Evolutionary conservation across 495 filamentous ascomycete species (phyloP), one percentile per base, ranked within the genome.

Genomic region (Sabuloglossum arenarium): DNA sequence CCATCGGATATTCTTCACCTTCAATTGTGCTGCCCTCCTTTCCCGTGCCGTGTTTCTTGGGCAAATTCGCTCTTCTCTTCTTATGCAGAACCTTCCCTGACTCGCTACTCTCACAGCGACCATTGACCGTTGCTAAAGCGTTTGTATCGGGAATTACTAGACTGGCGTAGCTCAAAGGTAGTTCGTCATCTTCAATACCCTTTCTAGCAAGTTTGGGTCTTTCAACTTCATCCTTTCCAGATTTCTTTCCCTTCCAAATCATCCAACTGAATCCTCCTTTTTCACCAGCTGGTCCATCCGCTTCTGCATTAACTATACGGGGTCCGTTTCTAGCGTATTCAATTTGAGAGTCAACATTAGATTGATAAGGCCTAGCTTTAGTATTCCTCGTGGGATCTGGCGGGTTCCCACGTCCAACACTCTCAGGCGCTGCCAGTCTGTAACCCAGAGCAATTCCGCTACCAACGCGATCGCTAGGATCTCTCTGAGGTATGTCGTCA

Each of bases 1-100:
- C 82, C 9, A 73, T 58, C 0, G 84, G 82, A 65, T 94, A 94
- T 39, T 84, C 75, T 14, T 73, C 69, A 31, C 67, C 61, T 37
- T 68, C 66, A n/a, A 67, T 58, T 10, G 59, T 56, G 24, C 11
- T 31, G 45, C 9, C 28, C 34, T 56, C 39, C 24, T 50, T 21
- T 11, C 42, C 21, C 23, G 12, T 14, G 54, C 28, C 29, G 29
- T 27, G 50, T 21, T 39, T 12, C 25, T 25, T 34, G 27, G n/a
- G 73, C 62, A 61, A 73, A 57, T 63, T 67, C 25, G 54, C 66
- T 62, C 60, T 67, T 62, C 60, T 67, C 56, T 70, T 75, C 60
- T 51, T 71, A 56, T 58, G 55, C 28, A 29, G 25, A 51, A 51
- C 47, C 4, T 30, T 29, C 24, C 12, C 52, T 54, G 56, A 10